A percentile compares a stretch with the other conserved stretches of the same genome.
These are phyloP conservation scores for Daldinia sp. DNA, from an alignment of 2,329 filamentous ascomycete species.

Conservation along the genomic window DNA sequence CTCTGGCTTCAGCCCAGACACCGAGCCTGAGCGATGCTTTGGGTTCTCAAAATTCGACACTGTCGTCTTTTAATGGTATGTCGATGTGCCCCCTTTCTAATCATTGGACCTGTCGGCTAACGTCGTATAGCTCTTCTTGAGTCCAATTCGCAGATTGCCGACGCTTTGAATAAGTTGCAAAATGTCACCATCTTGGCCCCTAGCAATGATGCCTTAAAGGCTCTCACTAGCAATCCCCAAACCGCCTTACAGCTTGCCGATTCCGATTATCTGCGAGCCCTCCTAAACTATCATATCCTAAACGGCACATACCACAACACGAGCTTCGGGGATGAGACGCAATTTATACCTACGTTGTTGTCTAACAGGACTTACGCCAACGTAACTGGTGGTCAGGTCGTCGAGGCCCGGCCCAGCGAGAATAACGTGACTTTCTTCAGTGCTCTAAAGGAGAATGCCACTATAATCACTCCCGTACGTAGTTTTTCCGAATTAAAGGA, in stretches of 20 bases:
- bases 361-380: slow-evolving; percentile 62
- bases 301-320: slow-evolving; percentile 56
- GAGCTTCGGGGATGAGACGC: slow-evolving; percentile 42
- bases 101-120: neutral
- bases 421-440: slow-evolving; percentile 59
- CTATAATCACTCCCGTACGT: slow-evolving; percentile 58
- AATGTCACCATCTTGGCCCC: slow-evolving; percentile 69
- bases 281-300: slow-evolving; percentile 67
- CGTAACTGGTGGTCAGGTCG: slow-evolving; percentile 66
- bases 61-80: slow-evolving; percentile 37
- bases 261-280: slow-evolving; percentile 47
- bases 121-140: slow-evolving; percentile 29
- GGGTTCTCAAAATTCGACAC: slow-evolving; percentile 30
- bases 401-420: slow-evolving; percentile 55
- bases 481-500: neutral
- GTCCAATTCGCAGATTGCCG: slow-evolving; percentile 26
- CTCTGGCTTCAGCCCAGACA: slow-evolving; percentile 28
- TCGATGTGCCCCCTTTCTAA: neutral
- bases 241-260: slow-evolving; percentile 37
- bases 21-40: slow-evolving; percentile 36
- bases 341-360: slow-evolving; percentile 55
- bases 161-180: slow-evolving; percentile 24
- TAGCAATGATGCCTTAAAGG: slow-evolving; percentile 58
- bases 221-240: slow-evolving; percentile 48
- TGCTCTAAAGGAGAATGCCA: slow-evolving; percentile 59